A percentile compares a stretch with the other conserved stretches of the same genome.
Conservation (phyloP, 768 basidiomycete species). For the Mrakia gelida region DNA sequence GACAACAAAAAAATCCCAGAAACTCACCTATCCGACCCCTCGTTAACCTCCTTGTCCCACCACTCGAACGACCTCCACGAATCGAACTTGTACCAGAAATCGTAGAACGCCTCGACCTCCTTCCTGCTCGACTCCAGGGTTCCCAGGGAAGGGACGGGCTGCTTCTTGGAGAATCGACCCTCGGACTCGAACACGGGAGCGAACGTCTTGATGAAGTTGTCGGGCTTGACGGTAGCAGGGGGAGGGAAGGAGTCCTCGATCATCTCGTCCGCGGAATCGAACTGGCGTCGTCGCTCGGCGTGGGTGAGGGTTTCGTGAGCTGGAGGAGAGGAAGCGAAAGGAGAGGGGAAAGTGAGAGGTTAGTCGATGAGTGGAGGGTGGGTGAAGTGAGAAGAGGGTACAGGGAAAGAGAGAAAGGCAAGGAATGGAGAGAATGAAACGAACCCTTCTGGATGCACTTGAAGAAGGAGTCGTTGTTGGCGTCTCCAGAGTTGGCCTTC, state of each 20-base stretch:
- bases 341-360: background rate
- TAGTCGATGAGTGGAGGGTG: background rate
- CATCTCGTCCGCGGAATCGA: slow-evolving; percentile 90
- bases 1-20: background rate
- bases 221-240: slow-evolving; percentile 38
- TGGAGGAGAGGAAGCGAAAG: slow-evolving; percentile 29
- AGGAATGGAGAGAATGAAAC: slow-evolving; percentile 17
- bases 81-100: slow-evolving; percentile 99
- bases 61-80: slow-evolving; percentile 98
- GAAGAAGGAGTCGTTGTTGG: slow-evolving; percentile 98
- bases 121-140: slow-evolving; percentile 64
- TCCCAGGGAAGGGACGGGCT: slow-evolving; percentile 81
- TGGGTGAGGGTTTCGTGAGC: slow-evolving; percentile 90
- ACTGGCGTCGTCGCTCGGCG: slow-evolving; percentile 82
- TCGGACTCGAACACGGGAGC: slow-evolving; percentile 83
- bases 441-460: slow-evolving; percentile 90
- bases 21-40: slow-evolving; percentile 86
- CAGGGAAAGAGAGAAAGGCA: background rate
- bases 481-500: slow-evolving; percentile 72
- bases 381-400: background rate
- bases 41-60: slow-evolving; percentile 96
- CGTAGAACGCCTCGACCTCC: slow-evolving; percentile 87
- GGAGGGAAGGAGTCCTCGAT: slow-evolving; percentile 67
- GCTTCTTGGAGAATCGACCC: slow-evolving; percentile 78
- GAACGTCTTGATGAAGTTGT: slow-evolving; percentile 55